A percentile compares a stretch with the other conserved stretches of the same genome.
Conservation (phyloP, 2,329 filamentous ascomycete genomes). For the Cordyceps cateniannulata region DNA sequence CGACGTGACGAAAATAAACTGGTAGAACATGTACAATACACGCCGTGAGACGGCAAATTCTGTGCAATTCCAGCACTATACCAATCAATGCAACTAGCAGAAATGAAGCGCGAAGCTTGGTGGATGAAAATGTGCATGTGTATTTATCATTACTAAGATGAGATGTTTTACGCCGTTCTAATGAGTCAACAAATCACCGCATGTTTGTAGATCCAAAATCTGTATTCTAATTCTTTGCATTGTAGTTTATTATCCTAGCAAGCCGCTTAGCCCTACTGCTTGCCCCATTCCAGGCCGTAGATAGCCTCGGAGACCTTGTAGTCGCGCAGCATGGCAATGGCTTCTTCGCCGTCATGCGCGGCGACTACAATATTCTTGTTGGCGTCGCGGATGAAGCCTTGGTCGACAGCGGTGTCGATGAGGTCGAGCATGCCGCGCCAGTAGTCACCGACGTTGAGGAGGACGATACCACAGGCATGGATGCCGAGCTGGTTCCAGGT, state of each 20-base stretch:
- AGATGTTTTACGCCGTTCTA: background rate
- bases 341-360: conserved; percentile 64
- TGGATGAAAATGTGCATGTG: background rate
- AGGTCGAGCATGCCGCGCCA: conserved; percentile 82
- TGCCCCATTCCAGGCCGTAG: conserved; percentile 77
- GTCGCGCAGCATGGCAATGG: conserved; percentile 60
- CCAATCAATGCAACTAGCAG: background rate
- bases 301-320: conserved; percentile 72
- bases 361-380: conserved; percentile 76
- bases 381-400: conserved; percentile 67
- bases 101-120: background rate
- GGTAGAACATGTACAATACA: conserved; percentile 32
- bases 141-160: background rate
- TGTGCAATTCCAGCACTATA: conserved; percentile 9
- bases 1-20: conserved; percentile 16
- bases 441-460: conserved; percentile 85
- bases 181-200: background rate
- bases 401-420: conserved; percentile 67
- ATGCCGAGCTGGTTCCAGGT: conserved; percentile 98
- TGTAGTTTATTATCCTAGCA: background rate
- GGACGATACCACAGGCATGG: conserved; percentile 69
- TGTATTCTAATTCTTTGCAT: background rate
- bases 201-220: background rate
- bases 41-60: conserved; percentile 22
- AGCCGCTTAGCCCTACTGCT: conserved; percentile 37